These are phyloP conservation scores for Geotrichum fermentans DNA, from an alignment of 1,139 yeast genomes.

Conservation along the genomic window DNA sequence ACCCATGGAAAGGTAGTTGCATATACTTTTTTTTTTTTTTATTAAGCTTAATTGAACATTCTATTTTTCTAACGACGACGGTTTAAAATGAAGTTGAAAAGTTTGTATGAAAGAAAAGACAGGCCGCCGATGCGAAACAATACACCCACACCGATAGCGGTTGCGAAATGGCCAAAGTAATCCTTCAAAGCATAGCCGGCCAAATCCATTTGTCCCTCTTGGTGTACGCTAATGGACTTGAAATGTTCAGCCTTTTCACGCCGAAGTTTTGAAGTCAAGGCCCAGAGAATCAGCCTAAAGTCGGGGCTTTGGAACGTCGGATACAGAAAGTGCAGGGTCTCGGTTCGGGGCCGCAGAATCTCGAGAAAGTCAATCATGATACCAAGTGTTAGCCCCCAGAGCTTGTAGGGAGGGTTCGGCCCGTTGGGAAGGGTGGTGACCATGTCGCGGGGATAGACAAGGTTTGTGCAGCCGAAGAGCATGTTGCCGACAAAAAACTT, in stretches of 20 bases:
- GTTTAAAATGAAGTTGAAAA: not conserved
- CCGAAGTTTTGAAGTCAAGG: constrained; percentile 15
- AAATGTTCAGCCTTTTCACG: constrained; percentile 4
- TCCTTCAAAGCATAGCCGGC: constrained; percentile 18
- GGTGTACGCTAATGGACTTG: not conserved
- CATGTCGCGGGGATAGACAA: constrained; percentile 26
- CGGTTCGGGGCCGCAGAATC: constrained; percentile 27
- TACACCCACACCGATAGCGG: constrained; percentile 14
- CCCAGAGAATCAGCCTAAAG: constrained; percentile 20
- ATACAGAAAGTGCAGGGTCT: constrained; percentile 13
- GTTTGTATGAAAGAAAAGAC: constrained; percentile 3
- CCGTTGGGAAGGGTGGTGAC: constrained; percentile 11
- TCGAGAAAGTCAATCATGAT: constrained; percentile 36
- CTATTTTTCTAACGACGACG: not conserved
- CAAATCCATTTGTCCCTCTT: constrained; percentile 20
- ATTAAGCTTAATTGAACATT: not conserved
- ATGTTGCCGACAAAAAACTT: constrained; percentile 32
- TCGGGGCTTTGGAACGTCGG: constrained; percentile 28
- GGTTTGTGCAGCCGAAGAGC: constrained; percentile 34
- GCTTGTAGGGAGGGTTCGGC: constrained; percentile 31
- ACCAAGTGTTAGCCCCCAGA: constrained; percentile 41
- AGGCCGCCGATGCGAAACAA: constrained; percentile 6
- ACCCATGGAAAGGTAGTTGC: constrained; percentile 21
- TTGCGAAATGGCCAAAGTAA: constrained; percentile 18
- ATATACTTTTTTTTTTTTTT: not conserved